A percentile compares a stretch with the other conserved stretches of the same genome.
Evolutionary conservation across 371 early-diverging fungal species (phyloP).

Genomic region (Syncephalastrum contaminatum): DNA sequence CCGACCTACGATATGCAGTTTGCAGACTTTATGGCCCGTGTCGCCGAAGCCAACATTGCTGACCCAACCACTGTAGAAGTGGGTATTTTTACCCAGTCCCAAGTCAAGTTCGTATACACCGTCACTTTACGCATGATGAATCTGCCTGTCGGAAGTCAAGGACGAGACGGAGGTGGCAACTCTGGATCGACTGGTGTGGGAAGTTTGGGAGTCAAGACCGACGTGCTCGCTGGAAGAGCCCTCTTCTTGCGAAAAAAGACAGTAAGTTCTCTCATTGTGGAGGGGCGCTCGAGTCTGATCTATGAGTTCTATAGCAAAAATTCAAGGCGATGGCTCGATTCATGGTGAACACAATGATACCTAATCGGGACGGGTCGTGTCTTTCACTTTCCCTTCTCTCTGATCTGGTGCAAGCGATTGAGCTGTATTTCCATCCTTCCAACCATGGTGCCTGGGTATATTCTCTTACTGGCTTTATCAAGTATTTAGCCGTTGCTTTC

Average conservation of each 20-base stretch:
- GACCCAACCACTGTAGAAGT: constrained; percentile 21
- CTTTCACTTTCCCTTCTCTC: constrained; percentile 44
- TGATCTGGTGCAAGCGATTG: constrained; percentile 80
- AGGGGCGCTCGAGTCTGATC: background rate
- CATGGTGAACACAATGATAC: constrained; percentile 75
- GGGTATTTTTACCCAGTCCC: constrained; percentile 66
- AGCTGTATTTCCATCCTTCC: constrained; percentile 88
- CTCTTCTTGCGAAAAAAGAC: constrained; percentile 43
- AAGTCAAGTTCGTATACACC: constrained; percentile 68
- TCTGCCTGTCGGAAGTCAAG: constrained; percentile 77
- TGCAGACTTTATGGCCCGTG: constrained; percentile 63
- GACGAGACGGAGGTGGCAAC: constrained; percentile 35
- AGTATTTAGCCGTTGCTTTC: constrained; percentile 61
- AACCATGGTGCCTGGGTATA: constrained; percentile 84
- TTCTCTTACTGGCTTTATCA: constrained; percentile 62
- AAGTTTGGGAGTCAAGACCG: constrained; percentile 26
- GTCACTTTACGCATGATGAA: constrained; percentile 68
- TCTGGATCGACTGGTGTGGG: constrained; percentile 43
- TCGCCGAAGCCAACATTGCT: constrained; percentile 62
- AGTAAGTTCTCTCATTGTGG: constrained; percentile 15
- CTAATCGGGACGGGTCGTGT: constrained; percentile 48
- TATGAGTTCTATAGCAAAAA: constrained; percentile 42
- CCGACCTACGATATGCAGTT: constrained; percentile 64
- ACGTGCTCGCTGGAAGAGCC: constrained; percentile 44
- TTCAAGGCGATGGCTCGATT: constrained; percentile 70